Conservation (phyloP, 768 basidiomycete genomes). For the Tricholoma sp. region DNA sequence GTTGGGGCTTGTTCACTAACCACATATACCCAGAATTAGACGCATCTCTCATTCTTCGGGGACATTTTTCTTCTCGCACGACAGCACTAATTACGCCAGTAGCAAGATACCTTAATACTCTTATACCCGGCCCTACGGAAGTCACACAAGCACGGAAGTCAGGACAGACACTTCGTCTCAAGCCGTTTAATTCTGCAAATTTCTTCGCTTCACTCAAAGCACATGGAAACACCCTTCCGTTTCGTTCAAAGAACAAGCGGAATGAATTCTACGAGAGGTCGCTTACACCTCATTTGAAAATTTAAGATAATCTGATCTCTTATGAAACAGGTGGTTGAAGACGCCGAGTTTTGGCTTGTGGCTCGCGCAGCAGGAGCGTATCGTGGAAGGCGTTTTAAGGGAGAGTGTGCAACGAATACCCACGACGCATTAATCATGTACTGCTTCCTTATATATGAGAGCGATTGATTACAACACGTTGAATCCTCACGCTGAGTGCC, state of each 20-base stretch:
- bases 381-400: slow-evolving; percentile 55
- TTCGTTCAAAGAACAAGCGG: slow-evolving; percentile 59
- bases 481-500: background rate
- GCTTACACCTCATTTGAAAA: slow-evolving; percentile 10
- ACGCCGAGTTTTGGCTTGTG: slow-evolving; percentile 76
- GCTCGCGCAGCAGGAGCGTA: slow-evolving; percentile 72
- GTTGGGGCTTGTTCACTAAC: slow-evolving; percentile 3
- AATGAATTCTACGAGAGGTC: slow-evolving; percentile 67
- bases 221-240: slow-evolving; percentile 69
- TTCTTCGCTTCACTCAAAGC: slow-evolving; percentile 73
- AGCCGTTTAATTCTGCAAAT: slow-evolving; percentile 61
- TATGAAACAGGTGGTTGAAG: slow-evolving; percentile 48
- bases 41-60: slow-evolving; percentile 61
- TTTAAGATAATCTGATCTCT: background rate
- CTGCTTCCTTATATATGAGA: background rate
- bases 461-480: slow-evolving; percentile 1
- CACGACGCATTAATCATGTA: slow-evolving; percentile 2
- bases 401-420: slow-evolving; percentile 12
- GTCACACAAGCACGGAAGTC: slow-evolving; percentile 30
- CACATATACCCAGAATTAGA: slow-evolving; percentile 42
- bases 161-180: slow-evolving; percentile 40
- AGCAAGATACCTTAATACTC: slow-evolving; percentile 84
- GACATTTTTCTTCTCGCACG: slow-evolving; percentile 83
- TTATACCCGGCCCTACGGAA: slow-evolving; percentile 71
- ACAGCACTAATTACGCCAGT: slow-evolving; percentile 85